Evolutionary conservation across 1,284 basidiomycete species (phyloP), one percentile per base, ranked within the genome.

Genomic region (Irpex sp.): DNA sequence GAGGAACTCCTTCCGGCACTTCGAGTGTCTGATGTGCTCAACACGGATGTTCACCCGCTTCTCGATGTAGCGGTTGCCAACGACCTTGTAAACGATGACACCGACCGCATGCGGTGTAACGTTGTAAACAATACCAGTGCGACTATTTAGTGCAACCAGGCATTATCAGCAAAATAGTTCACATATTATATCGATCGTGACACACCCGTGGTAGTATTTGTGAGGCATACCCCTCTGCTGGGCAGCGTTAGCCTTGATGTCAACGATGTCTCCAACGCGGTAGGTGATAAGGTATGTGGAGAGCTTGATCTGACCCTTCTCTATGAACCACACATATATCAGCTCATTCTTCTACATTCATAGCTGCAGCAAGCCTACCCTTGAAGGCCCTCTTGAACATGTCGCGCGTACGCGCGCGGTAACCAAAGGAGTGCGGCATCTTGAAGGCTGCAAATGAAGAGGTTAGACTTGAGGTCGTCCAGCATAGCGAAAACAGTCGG

Each of bases 201-300:
- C 89, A 68, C 67, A 92, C 90, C 91, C 92, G 70, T 93, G 91
- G 81, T 93, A 93, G 84, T 84, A 96, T 82, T 98, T 98, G 87
- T 98, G 96, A 77, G 97, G 96, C 95, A 99, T 98, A 80, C 97
- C 97, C 92, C 97, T 97, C 88, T 99, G 97, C 81, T 98, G 93
- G 60, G 96, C 94, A 67, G 96, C 89, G 78, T 99, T 98, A 72
- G 97, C 97, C 84, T 97, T 97, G 87, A 99, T 99, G 84, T 99
- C 97, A 72, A 99, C 97, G 75, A 99, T 98, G 80, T 99, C 97
- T 69, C 97, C 97, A 70, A 98, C 87, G 73, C 90, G 89, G 89
- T 92, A 99, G 81, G 88, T 87, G 76, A 91, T 87, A 75, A 99
- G 83, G 89, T 88, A 99, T 60, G 95, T 98, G 70, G 95, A 95